phyloP scores from a whole-genome alignment of 176 grass and related monocot genomes.

The Leersia perrieri region DNA sequence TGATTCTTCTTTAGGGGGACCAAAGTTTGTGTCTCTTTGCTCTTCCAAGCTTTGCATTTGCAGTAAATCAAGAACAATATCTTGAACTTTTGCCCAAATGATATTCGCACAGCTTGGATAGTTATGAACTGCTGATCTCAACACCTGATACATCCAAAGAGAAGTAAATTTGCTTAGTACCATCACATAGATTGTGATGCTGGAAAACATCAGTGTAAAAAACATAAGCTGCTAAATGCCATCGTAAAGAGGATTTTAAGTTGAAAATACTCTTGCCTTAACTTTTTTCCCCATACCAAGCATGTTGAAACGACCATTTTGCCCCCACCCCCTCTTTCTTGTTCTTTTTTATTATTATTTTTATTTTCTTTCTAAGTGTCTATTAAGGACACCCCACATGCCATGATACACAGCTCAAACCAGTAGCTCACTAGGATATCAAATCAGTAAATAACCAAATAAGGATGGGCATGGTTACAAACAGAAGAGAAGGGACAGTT shows the following conservation, averaged over 20 bases:
- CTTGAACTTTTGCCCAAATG: slow-evolving; percentile 64
- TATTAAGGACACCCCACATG: not conserved
- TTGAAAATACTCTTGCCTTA: not conserved
- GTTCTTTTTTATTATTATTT: not conserved
- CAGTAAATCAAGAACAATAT: slow-evolving; percentile 54
- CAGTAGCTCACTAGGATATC: not conserved
- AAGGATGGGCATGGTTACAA: not conserved
- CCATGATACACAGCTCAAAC: not conserved
- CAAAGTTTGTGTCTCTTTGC: slow-evolving; percentile 40
- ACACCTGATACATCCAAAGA: slow-evolving; percentile 45
- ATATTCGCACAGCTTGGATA: slow-evolving; percentile 67
- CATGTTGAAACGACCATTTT: not conserved
- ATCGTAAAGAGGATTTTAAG: not conserved
- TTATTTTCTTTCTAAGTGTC: too few relatives aligned
- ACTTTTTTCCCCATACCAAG: not conserved
- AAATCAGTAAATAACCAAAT: not conserved
- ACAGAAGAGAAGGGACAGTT: not conserved
- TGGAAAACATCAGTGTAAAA: not conserved
- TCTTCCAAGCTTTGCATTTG: slow-evolving; percentile 51
- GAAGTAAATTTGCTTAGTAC: not conserved
- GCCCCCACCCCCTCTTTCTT: not conserved
- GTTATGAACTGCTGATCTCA: slow-evolving; percentile 78
- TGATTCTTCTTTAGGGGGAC: slow-evolving; percentile 62
- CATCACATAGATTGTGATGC: not conserved
- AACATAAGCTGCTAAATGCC: not conserved